Percentiles rank a stretch among this genome's conserved stretches.
Conservation (phyloP, 2,329 filamentous ascomycete genomes). For the Fonsecaea monophora region DNA sequence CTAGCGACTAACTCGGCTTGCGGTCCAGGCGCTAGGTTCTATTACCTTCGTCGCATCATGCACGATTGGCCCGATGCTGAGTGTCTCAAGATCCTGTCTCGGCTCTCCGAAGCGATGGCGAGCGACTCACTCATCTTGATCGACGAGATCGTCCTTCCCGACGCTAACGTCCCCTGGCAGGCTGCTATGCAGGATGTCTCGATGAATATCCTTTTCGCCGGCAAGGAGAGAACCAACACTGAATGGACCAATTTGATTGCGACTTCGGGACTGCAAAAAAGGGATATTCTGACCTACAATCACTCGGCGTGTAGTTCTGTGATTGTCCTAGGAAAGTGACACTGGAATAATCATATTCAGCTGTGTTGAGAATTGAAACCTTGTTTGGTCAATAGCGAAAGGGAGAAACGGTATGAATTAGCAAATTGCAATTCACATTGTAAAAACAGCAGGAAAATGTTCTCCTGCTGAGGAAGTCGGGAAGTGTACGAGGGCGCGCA, state of each 20-base stretch:
- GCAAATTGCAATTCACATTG: too few species aligned
- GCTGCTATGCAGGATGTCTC: slow-evolving; percentile 47
- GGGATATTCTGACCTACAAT: slow-evolving; percentile 24
- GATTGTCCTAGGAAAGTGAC: slow-evolving; percentile 21
- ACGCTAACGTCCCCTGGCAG: slow-evolving; percentile 44
- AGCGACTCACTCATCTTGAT: slow-evolving; percentile 49
- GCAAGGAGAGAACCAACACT: slow-evolving; percentile 46
- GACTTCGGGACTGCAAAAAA: slow-evolving; percentile 22
- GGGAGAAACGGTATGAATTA: too few species aligned
- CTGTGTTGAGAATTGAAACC: too few species aligned
- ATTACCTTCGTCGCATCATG: slow-evolving; percentile 43
- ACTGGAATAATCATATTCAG: too few species aligned
- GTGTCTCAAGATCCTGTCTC: slow-evolving; percentile 45
- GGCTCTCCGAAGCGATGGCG: slow-evolving; percentile 46
- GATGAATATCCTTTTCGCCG: slow-evolving; percentile 48
- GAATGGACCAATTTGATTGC: slow-evolving; percentile 46
- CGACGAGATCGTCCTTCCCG: slow-evolving; percentile 53
- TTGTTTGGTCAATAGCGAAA: too few species aligned
- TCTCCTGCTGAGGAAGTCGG: too few species aligned
- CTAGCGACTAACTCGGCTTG: neutral
- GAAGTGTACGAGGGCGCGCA: too few species aligned
- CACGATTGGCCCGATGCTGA: slow-evolving; percentile 44
- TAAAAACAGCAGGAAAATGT: too few species aligned
- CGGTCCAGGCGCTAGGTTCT: slow-evolving; percentile 40
- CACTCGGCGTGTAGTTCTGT: slow-evolving; percentile 12